Evolutionary conservation across 2,329 filamentous ascomycete species (phyloP).

Genomic region (Zasmidium angulare): DNA sequence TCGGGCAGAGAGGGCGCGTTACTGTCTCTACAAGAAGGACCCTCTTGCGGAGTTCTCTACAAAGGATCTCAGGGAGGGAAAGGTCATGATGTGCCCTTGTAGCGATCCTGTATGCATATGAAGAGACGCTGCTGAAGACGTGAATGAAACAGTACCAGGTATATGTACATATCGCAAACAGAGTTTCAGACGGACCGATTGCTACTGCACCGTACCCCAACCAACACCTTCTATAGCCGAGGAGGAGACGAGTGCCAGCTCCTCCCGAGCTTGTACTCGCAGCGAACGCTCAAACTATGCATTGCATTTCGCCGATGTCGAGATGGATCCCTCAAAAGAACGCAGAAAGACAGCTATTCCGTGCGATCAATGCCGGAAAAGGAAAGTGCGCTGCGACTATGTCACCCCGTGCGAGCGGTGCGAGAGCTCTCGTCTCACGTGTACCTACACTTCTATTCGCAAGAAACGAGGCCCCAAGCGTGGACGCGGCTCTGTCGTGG

Average conservation of each 20-base stretch:
- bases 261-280: background rate
- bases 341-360: slow-evolving; percentile 2
- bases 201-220: background rate
- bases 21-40: slow-evolving; percentile 19
- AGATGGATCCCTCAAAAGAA: background rate
- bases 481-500: slow-evolving; percentile 17
- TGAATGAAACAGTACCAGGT: no score
- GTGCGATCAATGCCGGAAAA: slow-evolving; percentile 15
- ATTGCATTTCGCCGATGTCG: background rate
- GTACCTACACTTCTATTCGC: slow-evolving; percentile 14
- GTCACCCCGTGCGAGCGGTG: slow-evolving; percentile 19
- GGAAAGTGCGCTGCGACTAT: slow-evolving; percentile 22
- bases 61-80: slow-evolving; percentile 5
- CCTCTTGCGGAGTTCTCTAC: slow-evolving; percentile 11
- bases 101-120: no score
- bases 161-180: no score
- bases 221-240: background rate
- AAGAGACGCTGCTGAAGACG: no score
- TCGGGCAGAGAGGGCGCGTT: slow-evolving; percentile 6
- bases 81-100: background rate
- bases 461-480: slow-evolving; percentile 16
- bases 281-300: background rate
- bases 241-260: background rate
- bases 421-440: slow-evolving; percentile 8
- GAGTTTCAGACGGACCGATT: background rate